Conservation (phyloP, 805 yeast genomes). For the Starmerella davenportii region DNA sequence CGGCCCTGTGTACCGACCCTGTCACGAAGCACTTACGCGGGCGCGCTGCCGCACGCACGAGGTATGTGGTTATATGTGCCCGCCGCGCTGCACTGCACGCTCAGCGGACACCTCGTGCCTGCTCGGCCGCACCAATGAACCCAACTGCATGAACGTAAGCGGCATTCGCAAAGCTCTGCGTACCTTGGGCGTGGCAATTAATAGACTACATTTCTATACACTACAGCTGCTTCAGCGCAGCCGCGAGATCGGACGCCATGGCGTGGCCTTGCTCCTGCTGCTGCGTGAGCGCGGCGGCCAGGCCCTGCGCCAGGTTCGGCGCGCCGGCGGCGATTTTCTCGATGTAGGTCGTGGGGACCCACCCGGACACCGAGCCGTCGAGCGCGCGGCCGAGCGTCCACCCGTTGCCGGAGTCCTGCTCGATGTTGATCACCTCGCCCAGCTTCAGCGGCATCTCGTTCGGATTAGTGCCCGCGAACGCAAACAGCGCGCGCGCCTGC, state of each 20-base stretch:
- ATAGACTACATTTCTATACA: not conserved
- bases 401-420: conserved; percentile 62
- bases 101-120: too few relatives aligned
- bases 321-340: conserved; percentile 20
- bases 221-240: conserved; percentile 11
- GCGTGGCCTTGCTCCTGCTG: conserved; percentile 17
- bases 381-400: conserved; percentile 82
- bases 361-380: conserved; percentile 70
- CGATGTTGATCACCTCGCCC: conserved; percentile 57
- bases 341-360: conserved; percentile 95
- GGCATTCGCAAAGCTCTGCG: too few relatives aligned
- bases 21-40: too few relatives aligned
- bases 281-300: conserved; percentile 16
- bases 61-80: too few relatives aligned
- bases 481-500: conserved; percentile 69
- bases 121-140: too few relatives aligned
- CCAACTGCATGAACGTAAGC: too few relatives aligned
- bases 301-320: conserved; percentile 12
- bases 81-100: too few relatives aligned
- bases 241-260: conserved; percentile 16
- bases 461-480: conserved; percentile 75
- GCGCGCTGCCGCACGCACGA: too few relatives aligned
- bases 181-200: too few relatives aligned
- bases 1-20: too few relatives aligned
- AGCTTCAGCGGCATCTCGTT: conserved; percentile 62